Evolutionary conservation across 768 basidiomycete species (phyloP), one percentile per base, ranked within the genome.

Genomic region (Leucocoprinus birnbaumii): DNA sequence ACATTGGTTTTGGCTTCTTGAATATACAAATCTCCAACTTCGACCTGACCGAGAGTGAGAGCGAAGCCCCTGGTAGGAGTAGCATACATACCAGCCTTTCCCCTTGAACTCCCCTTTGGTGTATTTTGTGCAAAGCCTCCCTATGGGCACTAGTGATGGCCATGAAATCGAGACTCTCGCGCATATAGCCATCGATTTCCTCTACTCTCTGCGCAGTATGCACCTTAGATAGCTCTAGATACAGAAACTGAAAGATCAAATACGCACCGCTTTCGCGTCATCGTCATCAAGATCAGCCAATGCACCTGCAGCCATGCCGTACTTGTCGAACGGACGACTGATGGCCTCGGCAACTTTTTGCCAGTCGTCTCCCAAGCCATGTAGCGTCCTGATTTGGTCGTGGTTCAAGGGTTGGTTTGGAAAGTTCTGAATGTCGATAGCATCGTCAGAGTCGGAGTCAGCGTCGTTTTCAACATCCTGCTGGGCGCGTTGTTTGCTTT

Each of bases 171-270:
- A 94, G 71, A 2, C 89, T 72, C 43, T 80, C 75, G 62, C 79
- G 84, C 80, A 93, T 87, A 46, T 86, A 73, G 19, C 45, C 37
- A 55, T 95, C 91, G 3, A 94, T 73, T 58, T 82, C 76, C 18
- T 67, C 69, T 21, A 90, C 64, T 31, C 76, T 73, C 87, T 89
- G 55, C 35, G 48, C 46, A 46, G 45, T 8, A 47, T 47, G 35
- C 42, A 48, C 16, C 22, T 54, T 13, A 61, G 48, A 50, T 11
- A 19, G 24, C 53, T 3, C 21, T 6, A 22, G 55, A 51, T 21
- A 31, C 46, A 21, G 18, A 19, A 22, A 51, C 48, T 25, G 24
- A 48, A 25, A 25, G 53, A 5, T 21, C 25, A 35, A 25, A 43
- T 19, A 62, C 74, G 56, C 47, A 86, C 88, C 71, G 82, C 72